Conservation (phyloP, 2,329 filamentous ascomycete species). For the Trichophyton verrucosum region DNA sequence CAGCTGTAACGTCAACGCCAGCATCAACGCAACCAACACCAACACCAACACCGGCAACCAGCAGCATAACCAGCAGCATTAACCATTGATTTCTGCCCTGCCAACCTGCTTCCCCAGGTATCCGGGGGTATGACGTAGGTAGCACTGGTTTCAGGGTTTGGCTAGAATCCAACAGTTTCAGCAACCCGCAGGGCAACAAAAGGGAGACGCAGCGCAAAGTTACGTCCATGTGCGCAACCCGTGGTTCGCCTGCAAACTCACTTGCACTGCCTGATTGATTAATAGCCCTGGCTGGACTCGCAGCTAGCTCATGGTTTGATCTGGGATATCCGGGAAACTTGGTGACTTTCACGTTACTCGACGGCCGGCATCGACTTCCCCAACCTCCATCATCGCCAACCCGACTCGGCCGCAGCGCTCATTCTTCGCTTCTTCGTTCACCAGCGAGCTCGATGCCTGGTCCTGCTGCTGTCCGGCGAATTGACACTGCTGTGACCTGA, state of each 20-base stretch:
- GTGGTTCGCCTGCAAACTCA: not conserved
- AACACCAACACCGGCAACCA: too few species aligned
- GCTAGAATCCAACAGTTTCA: not conserved
- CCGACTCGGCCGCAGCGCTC: not conserved
- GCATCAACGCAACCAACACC: too few species aligned
- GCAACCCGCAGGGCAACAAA: not conserved
- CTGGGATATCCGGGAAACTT: not conserved
- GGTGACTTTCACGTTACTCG: not conserved
- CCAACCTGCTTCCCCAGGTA: not conserved
- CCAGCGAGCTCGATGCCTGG: not conserved
- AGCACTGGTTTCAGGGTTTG: not conserved
- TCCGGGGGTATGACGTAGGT: not conserved
- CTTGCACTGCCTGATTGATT: too few species aligned
- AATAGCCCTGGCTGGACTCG: too few species aligned
- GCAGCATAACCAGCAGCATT: too few species aligned
- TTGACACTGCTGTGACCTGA: not conserved
- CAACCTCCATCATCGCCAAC: not conserved
- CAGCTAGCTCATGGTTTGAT: not conserved
- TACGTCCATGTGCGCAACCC: not conserved
- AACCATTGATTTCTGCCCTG: too few species aligned
- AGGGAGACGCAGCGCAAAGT: not conserved
- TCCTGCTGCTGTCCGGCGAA: not conserved
- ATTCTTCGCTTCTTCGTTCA: not conserved
- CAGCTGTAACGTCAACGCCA: too few species aligned
- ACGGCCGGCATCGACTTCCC: not conserved